Evolutionary conservation across 1,139 yeast species (phyloP), one percentile per base, ranked within the genome.

Genomic region (Candida mesenterica): DNA sequence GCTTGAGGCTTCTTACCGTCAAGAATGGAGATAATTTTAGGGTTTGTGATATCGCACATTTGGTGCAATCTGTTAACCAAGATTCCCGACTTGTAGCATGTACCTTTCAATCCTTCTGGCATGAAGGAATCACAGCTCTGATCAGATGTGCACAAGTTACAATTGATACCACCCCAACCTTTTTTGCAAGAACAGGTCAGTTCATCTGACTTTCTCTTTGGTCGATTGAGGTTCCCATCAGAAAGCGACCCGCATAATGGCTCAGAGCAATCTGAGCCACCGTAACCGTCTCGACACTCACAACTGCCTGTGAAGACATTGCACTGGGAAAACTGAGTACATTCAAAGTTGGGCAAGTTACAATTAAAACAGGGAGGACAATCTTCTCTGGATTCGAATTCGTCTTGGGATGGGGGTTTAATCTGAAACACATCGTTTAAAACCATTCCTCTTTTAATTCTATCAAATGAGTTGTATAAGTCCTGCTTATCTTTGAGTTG

Each of bases 141-240:
- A 55, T 92, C 95, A 3, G 57, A 55, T 15, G 73, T 67, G 61
- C 98, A 92, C 45, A 84, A 51, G 54, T 92, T 92, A 69, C 98
- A 92, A 55, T 92, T 92, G 53, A 92, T 85, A 31, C 98, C 97
- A 5, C 68, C 65, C 98, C 98, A 92, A 3, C 98, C 98, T 1
- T 72, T 70, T 32, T 75, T 74, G 62, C 98, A 92, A 0, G 66
- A 65, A 59, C 98, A 92, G 1, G 62, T 53, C 1, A 57, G 59
- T 16, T 36, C 29, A 9, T 73, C 60, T 17, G 68, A 71, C 24
- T 75, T 73, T 22, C 82, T 53, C 1, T 86, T 82, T 1, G 75
- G 75, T 24, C 97, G 72, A 37, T 82, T 74, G 18, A 55, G 54
- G 43, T 81, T 79, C 19, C 83, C 86, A 40, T 77, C 79, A 0